These are phyloP conservation scores for Coemansia sp. DNA, from an alignment of 192 early-diverging fungal species.

Conservation along the genomic window DNA sequence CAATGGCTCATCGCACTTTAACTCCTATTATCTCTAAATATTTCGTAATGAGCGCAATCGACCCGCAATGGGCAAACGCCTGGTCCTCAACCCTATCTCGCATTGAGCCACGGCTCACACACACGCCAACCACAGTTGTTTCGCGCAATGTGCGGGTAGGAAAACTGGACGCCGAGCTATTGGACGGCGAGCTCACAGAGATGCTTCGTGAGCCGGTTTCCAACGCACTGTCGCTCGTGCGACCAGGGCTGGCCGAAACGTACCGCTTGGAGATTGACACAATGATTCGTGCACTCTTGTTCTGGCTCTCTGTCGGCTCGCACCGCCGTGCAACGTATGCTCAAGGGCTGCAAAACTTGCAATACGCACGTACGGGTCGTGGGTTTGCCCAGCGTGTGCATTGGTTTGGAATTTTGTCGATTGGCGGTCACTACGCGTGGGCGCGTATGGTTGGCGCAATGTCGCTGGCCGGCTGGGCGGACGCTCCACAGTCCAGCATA, in stretches of 20 bases:
- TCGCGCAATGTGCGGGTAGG: slow-evolving; percentile 62
- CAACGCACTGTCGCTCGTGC: slow-evolving; percentile 62
- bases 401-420: slow-evolving; percentile 57
- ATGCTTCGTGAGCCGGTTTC: slow-evolving; percentile 78
- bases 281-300: slow-evolving; percentile 67
- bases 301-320: slow-evolving; percentile 72
- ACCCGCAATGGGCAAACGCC: slow-evolving; percentile 36
- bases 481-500: slow-evolving; percentile 56
- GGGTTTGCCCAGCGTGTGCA: slow-evolving; percentile 17
- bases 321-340: slow-evolving; percentile 74
- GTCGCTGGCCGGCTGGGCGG: slow-evolving; percentile 72
- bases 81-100: slow-evolving; percentile 43
- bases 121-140: slow-evolving; percentile 57
- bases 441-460: slow-evolving; percentile 59
- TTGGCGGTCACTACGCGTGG: slow-evolving; percentile 77
- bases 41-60: slow-evolving; percentile 7
- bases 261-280: slow-evolving; percentile 74
- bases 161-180: slow-evolving; percentile 81
- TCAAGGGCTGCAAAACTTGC: slow-evolving; percentile 79
- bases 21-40: background rate
- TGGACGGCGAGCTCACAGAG: slow-evolving; percentile 74
- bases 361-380: slow-evolving; percentile 67
- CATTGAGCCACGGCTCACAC: slow-evolving; percentile 60
- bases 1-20: background rate
- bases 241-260: slow-evolving; percentile 56